Base-by-base conservation (phyloP, 2,329 filamentous ascomycete species). In the Immersiporthe knoxdaviesiana region DNA sequence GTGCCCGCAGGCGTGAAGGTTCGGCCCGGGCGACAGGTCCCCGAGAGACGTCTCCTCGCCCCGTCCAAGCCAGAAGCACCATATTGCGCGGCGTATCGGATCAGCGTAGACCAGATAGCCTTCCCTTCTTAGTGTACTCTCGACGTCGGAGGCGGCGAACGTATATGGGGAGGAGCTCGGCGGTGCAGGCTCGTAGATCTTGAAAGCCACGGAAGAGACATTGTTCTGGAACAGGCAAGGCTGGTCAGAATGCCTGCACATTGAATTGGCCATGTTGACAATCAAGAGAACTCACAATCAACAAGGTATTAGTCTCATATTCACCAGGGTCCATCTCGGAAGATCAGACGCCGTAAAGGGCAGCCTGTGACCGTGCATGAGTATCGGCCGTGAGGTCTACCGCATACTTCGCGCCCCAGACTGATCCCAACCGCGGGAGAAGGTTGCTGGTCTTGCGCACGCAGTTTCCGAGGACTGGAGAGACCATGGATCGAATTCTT, bases 321-420 rank as follows among this genome's bases (percentile, higher is more conserved):
- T 89, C 87, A 73, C 85, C 85, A 78, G 84, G 84, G 79, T 89
- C 87, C 87, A 89, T 89, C 76, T 85, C 86, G 85, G 72, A 74
- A 41, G 52, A 54, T 72, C 66, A 68, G 71, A 68, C 73, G 72
- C 71, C 69, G 71, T 62, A 66, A 68, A 73, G 71, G 73, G 71
- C 73, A 67, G 69, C 59, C 54, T 63, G 60, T 44, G 56, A 60
- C 69, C 67, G 58, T 67, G 68, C 69, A 71, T 71, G 67, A 54
- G 59, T 62, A 47, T 71, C 44, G 64, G 64, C 67, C 52, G 64
- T 67, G 44, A 52, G 27, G 44, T 47, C 54, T 54, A 54, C 58
- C 56, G 30, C 65, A 50, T 60, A 66, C 30, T 54, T 60, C 54
- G 44, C 67, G 61, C 64, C n/a, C 60, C 67, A 56, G 63, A 64